Evolutionary conservation across 1,139 yeast species (phyloP), one percentile per base, ranked within the genome.

Genomic region (Pichia norvegensis): DNA sequence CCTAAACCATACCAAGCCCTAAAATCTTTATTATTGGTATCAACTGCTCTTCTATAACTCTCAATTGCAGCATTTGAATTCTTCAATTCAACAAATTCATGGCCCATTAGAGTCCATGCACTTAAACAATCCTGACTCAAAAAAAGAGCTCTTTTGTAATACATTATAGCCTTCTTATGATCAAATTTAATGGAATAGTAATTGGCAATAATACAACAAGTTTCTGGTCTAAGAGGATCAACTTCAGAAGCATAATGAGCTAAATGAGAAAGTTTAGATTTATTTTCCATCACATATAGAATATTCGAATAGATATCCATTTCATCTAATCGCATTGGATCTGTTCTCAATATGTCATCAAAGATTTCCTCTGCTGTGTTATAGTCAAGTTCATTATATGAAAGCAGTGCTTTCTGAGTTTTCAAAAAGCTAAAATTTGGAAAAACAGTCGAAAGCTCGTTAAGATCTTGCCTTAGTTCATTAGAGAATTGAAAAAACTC

Each of bases 61-160:
- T 92, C 97, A 45, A 94, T 92, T 1, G 98, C 98, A 1, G 98
- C 97, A 63, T 94, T 96, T 1, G 96, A 84, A 65, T 94, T 94
- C 59, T 92, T 90, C 55, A 92, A 72, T 63, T 94, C 98, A 13
- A 94, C 95, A 68, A 87, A 94, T 65, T 94, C 99, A 65, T 94
- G 99, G 13, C 99, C 98, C 97, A 94, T 90, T 49, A 94, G 70
- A 0, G 97, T 92, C 97, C 98, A 94, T 0, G 98, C 97, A 55
- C 90, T 80, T 19, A 90, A 69, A 56, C 95, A 87, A 55, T 79
- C 78, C 49, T 86, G 79, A 62, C 88, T 85, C 47, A 92, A 69
- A 0, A 87, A 78, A 37, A 94, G 68, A 0, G 98, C 98, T 46
- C 97, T 72, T 58, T 88, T 84, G 60, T 90, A 94, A 65, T 88